Evolutionary conservation across 1,284 basidiomycete species (phyloP), one percentile per base, ranked within the genome.

Genomic region (Marasmius oreades): DNA sequence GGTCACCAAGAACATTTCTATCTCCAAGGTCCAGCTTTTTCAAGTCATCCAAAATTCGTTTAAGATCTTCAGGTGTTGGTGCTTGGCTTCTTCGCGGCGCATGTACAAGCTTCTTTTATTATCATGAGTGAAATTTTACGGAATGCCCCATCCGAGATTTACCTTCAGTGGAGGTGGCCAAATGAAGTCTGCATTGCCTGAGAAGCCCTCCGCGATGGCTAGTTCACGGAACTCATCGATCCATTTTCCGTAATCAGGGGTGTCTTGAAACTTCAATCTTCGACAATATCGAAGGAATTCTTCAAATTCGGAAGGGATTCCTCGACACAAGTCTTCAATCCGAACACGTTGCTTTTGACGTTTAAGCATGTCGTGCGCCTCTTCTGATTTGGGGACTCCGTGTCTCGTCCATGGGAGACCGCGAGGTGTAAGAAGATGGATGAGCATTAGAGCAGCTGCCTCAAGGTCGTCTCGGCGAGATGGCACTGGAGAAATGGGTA

Each of bases 391-490:
- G 4, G 88, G 88, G 5, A 90, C 78, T 11, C 88, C 88, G 58
- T 87, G 86, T 14, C 88, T 78, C 36, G 86, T 90, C 88, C 88
- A 90, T 18, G 80, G 72, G 31, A 90, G 78, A 4, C 88, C 88
- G n/a, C 80, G 77, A 1, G 88, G 86, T 2, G 84, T 90, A 43
- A 90, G 74, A 18, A 90, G 75, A 66, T 90, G 88, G 57, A 90
- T 86, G 56, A 90, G 75, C 86, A 90, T 88, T 36, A 90, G 74
- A 2, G 86, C 86, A 28, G 80, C 75, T 0, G 88, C 88, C 69
- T 90, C 88, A 52, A 90, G 76, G 64, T 90, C 88, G 64, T 90
- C 88, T 59, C 88, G 77, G 46, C 88, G 79, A 55, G 88, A 86
- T 20, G 87, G 86, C 18, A 89, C 87, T 88, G 66, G 58, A 56